Evolutionary conservation across 2,329 filamentous ascomycete species (phyloP), one percentile per base, ranked within the genome.

Genomic region (Epicoccum sorghinum): DNA sequence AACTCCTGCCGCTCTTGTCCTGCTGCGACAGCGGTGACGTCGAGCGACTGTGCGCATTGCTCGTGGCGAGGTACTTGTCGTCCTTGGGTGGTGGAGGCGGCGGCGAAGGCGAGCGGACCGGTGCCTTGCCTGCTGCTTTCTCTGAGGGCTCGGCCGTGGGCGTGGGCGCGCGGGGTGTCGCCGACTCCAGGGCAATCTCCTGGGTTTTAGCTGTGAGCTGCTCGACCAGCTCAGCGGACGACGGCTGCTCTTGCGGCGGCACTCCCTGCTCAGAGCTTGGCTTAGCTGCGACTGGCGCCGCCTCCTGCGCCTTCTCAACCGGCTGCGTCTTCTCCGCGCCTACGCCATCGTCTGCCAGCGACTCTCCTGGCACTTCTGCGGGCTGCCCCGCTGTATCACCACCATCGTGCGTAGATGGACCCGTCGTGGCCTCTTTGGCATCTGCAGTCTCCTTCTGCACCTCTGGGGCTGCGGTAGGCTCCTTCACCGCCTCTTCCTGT

Each of bases 51-150:
- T 78, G 80, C 49, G 78, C 76, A 57, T 64, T 65, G 59, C 65
- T 67, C 0, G 67, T 64, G 4, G 57, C 78, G 18, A 81, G 72
- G 67, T 84, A 86, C 32, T 75, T 71, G 43, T 80, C 76, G 62
- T 84, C 81, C 64, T 82, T 82, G 2, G 78, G 75, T 3, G 81
- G 79, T 3, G 76, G 80, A 4, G 79, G 75, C 41, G 81, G 80
- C 27, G 80, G 79, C 3, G 71, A 70, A 0, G 71, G 70, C 33
- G 73, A 74, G 27, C 60, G 65, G 4, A 73, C 49, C 14, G 69
- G 56, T 0, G 60, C 65, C 41, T 75, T 72, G 30, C 64, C 70
- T 14, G 66, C 65, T 22, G 65, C 58, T 29, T 65, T 68, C 12
- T 49, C 52, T 36, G 45, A 45, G 18, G 64, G 53, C 18, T 54